Percentiles rank a stretch among this genome's conserved stretches.
These are phyloP conservation scores for Tuber microsphaerosporum DNA, from an alignment of 495 filamentous ascomycete species.

Conservation along the genomic window DNA sequence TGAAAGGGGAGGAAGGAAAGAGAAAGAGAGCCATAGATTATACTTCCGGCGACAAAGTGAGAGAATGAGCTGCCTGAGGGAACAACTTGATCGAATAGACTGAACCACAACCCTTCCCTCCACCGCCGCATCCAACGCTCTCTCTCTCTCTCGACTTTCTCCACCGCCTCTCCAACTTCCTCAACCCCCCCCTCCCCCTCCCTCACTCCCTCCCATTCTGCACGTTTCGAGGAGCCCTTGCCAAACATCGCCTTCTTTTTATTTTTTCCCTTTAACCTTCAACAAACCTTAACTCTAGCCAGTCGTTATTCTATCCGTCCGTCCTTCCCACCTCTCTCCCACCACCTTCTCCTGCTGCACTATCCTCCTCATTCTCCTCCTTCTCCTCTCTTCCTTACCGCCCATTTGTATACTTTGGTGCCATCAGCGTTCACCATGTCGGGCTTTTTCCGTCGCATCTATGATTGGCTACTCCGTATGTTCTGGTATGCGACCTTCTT, in stretches of 20 bases:
- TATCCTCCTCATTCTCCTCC: background rate
- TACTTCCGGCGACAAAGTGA: background rate
- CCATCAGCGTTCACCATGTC: slow-evolving; percentile 54
- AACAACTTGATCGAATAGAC: background rate
- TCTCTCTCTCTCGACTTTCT: background rate
- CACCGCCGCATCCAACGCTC: slow-evolving; percentile 1
- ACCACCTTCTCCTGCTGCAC: background rate
- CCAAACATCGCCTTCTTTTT: slow-evolving; percentile 1
- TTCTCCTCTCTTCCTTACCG: background rate
- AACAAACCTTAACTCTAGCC: background rate
- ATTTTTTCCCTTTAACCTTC: background rate
- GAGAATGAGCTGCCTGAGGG: background rate
- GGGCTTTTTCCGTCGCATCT: slow-evolving; percentile 83
- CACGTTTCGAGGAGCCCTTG: slow-evolving; percentile 4
- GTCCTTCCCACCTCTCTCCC: slow-evolving; percentile 1
- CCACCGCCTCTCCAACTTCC: background rate
- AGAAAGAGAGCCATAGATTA: background rate
- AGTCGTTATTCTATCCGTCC: slow-evolving; percentile 1
- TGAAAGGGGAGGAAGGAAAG: slow-evolving; percentile 1
- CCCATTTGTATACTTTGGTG: slow-evolving; percentile 2
- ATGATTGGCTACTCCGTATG: slow-evolving; percentile 95
- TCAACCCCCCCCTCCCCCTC: background rate
- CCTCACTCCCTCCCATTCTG: background rate
- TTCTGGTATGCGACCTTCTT: slow-evolving; percentile 66
- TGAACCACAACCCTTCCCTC: background rate